Evolutionary conservation across 2,329 filamentous ascomycete species (phyloP).

Genomic region (Nigrospora sphaerica): DNA sequence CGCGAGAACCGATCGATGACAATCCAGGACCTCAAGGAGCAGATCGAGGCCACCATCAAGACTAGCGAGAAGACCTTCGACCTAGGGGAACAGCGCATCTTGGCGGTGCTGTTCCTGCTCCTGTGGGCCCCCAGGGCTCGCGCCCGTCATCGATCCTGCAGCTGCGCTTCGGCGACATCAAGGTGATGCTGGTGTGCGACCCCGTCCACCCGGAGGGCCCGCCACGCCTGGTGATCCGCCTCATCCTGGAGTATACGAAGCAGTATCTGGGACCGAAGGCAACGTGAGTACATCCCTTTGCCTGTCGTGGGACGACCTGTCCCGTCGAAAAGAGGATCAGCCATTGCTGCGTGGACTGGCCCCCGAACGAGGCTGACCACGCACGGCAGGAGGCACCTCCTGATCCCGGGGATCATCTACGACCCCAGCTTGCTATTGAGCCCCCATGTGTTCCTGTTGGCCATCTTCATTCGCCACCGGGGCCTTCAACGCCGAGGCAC

Average conservation of each 20-base stretch:
- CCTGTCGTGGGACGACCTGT: too few relatives aligned
- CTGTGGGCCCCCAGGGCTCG: slow-evolving; percentile 2
- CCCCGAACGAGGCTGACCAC: slow-evolving; percentile 9
- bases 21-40: slow-evolving; percentile 12
- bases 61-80: slow-evolving; percentile 17
- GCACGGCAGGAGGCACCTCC: slow-evolving; percentile 17
- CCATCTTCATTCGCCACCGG: slow-evolving; percentile 17
- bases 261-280: slow-evolving; percentile 13
- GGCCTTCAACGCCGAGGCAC: slow-evolving; percentile 5
- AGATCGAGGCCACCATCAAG: slow-evolving; percentile 16
- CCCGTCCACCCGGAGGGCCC: slow-evolving; percentile 4
- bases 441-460: slow-evolving; percentile 23
- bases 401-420: slow-evolving; percentile 26
- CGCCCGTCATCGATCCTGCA: slow-evolving; percentile 7
- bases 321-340: too few relatives aligned
- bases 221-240: background rate
- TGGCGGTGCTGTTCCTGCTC: slow-evolving; percentile 12
- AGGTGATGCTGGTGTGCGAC: slow-evolving; percentile 6
- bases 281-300: slow-evolving; percentile 5
- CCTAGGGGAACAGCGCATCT: slow-evolving; percentile 14
- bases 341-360: background rate
- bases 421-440: slow-evolving; percentile 26
- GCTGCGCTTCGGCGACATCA: slow-evolving; percentile 9
- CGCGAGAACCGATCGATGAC: slow-evolving; percentile 14
- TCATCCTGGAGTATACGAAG: slow-evolving; percentile 13